Percentiles rank a stretch among this genome's conserved stretches.
phyloP scores from a whole-genome alignment of 306 rosid species.

The Luffa aegyptiaca region DNA sequence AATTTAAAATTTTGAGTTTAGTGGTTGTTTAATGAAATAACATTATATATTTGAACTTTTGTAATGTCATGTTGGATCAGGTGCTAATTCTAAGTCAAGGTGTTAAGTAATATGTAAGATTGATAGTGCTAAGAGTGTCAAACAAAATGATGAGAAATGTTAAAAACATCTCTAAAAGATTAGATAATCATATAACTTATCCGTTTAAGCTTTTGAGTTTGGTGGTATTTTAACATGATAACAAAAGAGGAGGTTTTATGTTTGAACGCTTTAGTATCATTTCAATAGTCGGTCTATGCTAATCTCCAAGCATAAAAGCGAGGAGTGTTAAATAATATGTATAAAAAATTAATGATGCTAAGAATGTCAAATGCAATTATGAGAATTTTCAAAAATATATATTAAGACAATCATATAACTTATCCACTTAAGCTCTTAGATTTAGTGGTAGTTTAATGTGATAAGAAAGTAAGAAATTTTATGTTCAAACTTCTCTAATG shows the following conservation, averaged over 20 bases:
- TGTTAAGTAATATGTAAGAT: too few relatives aligned
- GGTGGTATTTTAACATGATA: too few relatives aligned
- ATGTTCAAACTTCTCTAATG: background rate
- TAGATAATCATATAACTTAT: background rate
- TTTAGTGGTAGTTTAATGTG: too few relatives aligned
- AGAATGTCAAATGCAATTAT: too few relatives aligned
- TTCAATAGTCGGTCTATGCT: background rate
- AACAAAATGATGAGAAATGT: background rate
- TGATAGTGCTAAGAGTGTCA: background rate
- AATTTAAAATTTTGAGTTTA: background rate
- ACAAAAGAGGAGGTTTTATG: background rate
- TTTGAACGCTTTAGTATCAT: background rate
- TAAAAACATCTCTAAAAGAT: too few relatives aligned
- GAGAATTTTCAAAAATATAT: too few relatives aligned
- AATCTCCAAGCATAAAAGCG: background rate
- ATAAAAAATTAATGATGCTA: too few relatives aligned
- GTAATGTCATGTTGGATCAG: background rate
- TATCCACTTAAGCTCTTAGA: background rate
- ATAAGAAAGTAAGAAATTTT: too few relatives aligned
- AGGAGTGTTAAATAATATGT: background rate
- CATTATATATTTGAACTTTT: background rate
- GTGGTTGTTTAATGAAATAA: background rate
- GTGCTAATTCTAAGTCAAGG: too few relatives aligned
- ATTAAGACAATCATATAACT: too few relatives aligned
- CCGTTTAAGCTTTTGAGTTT: too few relatives aligned